Evolutionary conservation across 495 filamentous ascomycete genomes (phyloP), one percentile per base, ranked within the genome.

Genomic region (Poronia punctata): DNA sequence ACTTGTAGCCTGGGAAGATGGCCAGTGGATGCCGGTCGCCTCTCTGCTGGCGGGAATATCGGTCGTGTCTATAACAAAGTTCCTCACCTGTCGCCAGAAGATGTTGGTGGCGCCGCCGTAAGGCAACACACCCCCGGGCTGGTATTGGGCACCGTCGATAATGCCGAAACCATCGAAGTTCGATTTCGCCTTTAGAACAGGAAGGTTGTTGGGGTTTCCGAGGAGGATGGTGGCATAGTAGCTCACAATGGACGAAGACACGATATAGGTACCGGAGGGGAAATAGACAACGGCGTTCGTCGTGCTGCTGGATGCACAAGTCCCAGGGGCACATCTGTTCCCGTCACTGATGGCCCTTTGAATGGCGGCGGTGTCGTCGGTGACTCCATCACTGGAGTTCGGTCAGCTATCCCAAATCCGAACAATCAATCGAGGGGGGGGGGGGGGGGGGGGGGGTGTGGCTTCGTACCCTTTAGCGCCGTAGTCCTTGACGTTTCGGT

Each of bases 341-440:
- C 84, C 84, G 18, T 77, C 77, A 18, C 75, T 72, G 43, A 93
- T 88, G 24, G 88, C 88, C 30, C 64, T 57, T 57, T 93, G 89
- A 65, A 94, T 90, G 3, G 88, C 86, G 31, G 56, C 76, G 0
- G 85, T 88, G 58, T 94, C 88, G 53, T 95, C 87, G 1, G 83
- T 85, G n/a, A 70, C 58, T 24, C 80, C 83, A 49, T 87, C 81
- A 43, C 68, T 52, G 11, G 23, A 20, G 25, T 29, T 7, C 42
- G 17, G 54, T 53, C 30, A 45, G 39, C 23, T 28, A n/a, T 17
- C 7, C 15, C 1, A n/a, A 20, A 4, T n/a, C 1, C n/a, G 2
- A 19, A 24, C 0, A 17, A 8, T 6, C 7, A 18, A 31, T 26
- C 4, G 14, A 5, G 7, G 19, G 11, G n/a, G n/a, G n/a, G 12